Percentiles rank a stretch among this genome's conserved stretches.
These are phyloP conservation scores for Trichoderma koningiopsis DNA, from an alignment of 2,329 filamentous ascomycete genomes.

Conservation along the genomic window DNA sequence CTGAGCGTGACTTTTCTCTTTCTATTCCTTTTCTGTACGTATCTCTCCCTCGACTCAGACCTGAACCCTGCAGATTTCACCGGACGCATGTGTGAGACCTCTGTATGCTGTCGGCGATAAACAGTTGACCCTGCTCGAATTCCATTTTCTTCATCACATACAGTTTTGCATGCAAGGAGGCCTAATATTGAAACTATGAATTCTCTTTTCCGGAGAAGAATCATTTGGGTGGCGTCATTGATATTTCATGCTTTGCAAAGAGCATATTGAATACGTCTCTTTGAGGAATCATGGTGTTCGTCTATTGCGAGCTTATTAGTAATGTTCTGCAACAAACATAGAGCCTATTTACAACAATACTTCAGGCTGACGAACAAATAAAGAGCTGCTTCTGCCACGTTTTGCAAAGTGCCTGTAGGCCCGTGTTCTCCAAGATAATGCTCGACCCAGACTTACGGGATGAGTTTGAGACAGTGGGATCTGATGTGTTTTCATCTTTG, in stretches of 20 bases:
- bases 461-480: neutral
- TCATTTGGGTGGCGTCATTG: neutral
- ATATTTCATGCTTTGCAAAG: too few species aligned
- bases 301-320: too few species aligned
- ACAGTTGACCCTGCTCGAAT: neutral
- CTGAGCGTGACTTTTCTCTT: neutral
- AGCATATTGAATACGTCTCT: neutral
- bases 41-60: neutral
- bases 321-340: too few species aligned
- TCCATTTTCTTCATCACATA: neutral
- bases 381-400: neutral
- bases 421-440: neutral
- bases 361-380: neutral
- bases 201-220: neutral
- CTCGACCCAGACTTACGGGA: neutral
- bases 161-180: neutral
- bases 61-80: neutral
- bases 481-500: neutral
- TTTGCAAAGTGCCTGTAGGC: neutral
- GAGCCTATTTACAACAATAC: neutral
- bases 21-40: neutral
- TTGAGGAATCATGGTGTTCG: neutral
- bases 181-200: neutral
- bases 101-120: neutral
- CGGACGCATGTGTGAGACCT: constrained; percentile 13